phyloP scores from a whole-genome alignment of 163 green algal genomes.

The Chloromonas sp. region DNA sequence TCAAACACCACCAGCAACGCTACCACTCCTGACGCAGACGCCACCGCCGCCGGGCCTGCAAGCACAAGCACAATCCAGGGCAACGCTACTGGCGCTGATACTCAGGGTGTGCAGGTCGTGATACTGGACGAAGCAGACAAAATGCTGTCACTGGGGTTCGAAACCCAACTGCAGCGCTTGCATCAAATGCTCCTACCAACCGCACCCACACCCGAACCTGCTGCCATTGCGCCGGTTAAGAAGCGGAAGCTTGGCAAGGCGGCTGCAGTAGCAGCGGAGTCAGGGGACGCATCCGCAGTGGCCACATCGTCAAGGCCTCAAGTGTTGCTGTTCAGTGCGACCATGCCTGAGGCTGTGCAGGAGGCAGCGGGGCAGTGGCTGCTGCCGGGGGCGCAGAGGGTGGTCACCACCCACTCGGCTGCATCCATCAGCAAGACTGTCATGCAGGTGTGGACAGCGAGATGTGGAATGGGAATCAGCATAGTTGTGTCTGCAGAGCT shows the following conservation, averaged over 20 bases:
- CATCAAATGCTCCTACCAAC: conserved; percentile 36
- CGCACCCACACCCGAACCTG: background rate
- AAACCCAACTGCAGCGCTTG: conserved; percentile 69
- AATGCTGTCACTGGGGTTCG: conserved; percentile 84
- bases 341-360: conserved; percentile 58
- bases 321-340: conserved; percentile 82
- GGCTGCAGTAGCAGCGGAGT: background rate
- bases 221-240: conserved; percentile 12
- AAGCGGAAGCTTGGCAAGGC: background rate
- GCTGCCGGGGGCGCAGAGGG: conserved; percentile 7
- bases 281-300: no score
- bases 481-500: background rate
- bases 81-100: background rate
- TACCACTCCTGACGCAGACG: background rate
- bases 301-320: conserved; percentile 23
- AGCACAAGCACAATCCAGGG: background rate
- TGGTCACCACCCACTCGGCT: conserved; percentile 24
- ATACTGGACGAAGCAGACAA: conserved; percentile 92
- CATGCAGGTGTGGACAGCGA: conserved; percentile 40
- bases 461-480: background rate
- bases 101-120: conserved; percentile 43
- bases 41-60: background rate
- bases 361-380: conserved; percentile 61
- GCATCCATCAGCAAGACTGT: conserved; percentile 61
- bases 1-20: background rate